Base-by-base conservation (phyloP, 2,329 filamentous ascomycete species). In the Coleophoma eucalyptorum region DNA sequence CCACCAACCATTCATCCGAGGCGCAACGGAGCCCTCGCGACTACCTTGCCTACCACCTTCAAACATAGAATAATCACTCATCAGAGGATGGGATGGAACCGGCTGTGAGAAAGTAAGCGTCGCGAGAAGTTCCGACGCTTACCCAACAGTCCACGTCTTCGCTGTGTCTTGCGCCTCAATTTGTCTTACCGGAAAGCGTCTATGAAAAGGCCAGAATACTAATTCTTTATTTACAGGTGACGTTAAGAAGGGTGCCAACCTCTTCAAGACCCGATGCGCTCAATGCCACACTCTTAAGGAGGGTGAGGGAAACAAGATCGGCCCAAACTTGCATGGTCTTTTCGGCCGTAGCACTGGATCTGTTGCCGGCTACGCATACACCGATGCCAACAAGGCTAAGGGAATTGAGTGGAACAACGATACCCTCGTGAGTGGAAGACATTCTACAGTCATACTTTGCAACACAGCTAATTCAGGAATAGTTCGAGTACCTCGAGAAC, bases 401-500 rank as follows among this genome's bases (percentile, higher is more conserved):
- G 92, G 87, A 67, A 84, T 99, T 65, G 81, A 76, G 66, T 99
- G 94, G 94, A 77, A 90, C 64, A 85, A 96, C 70, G 73, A 84
- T 60, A 88, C 89, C 74, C 83, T 99, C 66, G 89, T 93, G 82
- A 53, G 82, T 70, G 10, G 26, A 26, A 26, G 4, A 5, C 6
- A 26, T 5, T 26, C 2, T 26, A 26, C 26, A 5, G 26, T 26
- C 26, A 26, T 26, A 6, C 26, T 7, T 5, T 26, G 26, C 26
- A 26, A 26, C 26, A 26, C 26, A 26, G 26, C 26, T 26, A 26
- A 26, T 26, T 5, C 26, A 26, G 4, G 10, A 26, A 31, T 51
- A 92, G 89, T 97, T 96, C 78, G 83, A 86, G 63, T 99, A 99
- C 86, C 92, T 99, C 69, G 94, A 99, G 85, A 97, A 97, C 88